phyloP scores from a whole-genome alignment of 2,329 filamentous ascomycete genomes.

The Penicillium sp. region DNA sequence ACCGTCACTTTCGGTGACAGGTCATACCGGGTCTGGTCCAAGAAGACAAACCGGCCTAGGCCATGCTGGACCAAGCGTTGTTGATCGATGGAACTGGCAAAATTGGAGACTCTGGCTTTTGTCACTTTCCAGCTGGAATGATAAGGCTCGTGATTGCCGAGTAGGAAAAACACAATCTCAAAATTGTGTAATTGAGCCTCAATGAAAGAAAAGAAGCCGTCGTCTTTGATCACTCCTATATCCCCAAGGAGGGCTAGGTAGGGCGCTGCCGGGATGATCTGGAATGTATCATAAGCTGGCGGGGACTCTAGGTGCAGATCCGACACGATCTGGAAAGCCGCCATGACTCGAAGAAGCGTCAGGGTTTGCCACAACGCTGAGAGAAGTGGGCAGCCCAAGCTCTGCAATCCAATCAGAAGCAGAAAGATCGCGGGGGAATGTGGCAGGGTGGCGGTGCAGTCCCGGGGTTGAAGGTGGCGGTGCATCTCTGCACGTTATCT shows the following conservation, averaged over 20 bases:
- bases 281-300: constrained; percentile 51
- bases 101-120: constrained; percentile 22
- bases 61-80: constrained; percentile 7
- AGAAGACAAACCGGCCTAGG: constrained; percentile 41
- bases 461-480: constrained; percentile 26
- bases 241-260: constrained; percentile 58
- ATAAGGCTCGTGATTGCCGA: constrained; percentile 59
- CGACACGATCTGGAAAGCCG: constrained; percentile 51
- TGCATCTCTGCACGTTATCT: constrained; percentile 21
- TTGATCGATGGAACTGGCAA: constrained; percentile 23
- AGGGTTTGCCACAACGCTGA: constrained; percentile 8
- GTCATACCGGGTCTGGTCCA: constrained; percentile 43
- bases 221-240: constrained; percentile 50
- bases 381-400: background rate
- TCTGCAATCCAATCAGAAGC: constrained; percentile 8
- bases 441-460: constrained; percentile 27
- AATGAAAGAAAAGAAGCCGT: constrained; percentile 50
- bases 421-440: constrained; percentile 3
- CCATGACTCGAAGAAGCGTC: constrained; percentile 13
- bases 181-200: constrained; percentile 50
- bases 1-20: constrained; percentile 39
- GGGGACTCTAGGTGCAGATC: constrained; percentile 57
- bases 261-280: constrained; percentile 49
- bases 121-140: constrained; percentile 30
- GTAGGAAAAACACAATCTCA: constrained; percentile 50